Percentiles rank a stretch among this genome's conserved stretches.
These are phyloP conservation scores for Nakazawaea wyomingensis DNA, from an alignment of 805 yeast genomes.

Conservation along the genomic window DNA sequence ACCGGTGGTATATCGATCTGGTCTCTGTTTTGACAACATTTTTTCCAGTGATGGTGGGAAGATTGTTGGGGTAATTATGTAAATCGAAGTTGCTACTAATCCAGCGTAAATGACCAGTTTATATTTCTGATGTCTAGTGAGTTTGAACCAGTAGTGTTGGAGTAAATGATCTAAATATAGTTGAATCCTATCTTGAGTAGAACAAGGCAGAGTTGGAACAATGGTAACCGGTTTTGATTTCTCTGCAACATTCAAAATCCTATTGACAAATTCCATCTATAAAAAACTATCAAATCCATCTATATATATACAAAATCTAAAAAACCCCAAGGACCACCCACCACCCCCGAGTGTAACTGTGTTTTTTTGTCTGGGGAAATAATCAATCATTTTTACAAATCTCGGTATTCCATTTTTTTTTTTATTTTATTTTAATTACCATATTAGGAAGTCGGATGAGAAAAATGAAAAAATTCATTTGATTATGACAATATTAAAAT, in stretches of 20 bases:
- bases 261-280: too few species aligned
- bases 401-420: neutral
- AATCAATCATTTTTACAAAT: too few species aligned
- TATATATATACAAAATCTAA: too few species aligned
- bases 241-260: too few species aligned
- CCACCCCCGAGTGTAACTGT: too few species aligned
- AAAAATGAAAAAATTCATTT: too few species aligned
- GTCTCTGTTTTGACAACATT: slow-evolving; percentile 42
- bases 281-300: too few species aligned
- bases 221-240: too few species aligned
- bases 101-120: neutral
- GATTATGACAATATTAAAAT: neutral
- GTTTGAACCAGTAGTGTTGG: slow-evolving; percentile 4
- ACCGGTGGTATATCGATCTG: slow-evolving; percentile 77
- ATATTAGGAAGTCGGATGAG: slow-evolving; percentile 3
- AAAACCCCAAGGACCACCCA: too few species aligned
- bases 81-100: slow-evolving; percentile 18
- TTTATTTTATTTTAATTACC: neutral
- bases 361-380: slow-evolving; percentile 5
- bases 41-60: slow-evolving; percentile 17
- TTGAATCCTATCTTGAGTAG: neutral
- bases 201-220: neutral
- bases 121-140: slow-evolving; percentile 8
- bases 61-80: slow-evolving; percentile 27
- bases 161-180: neutral